phyloP scores from a whole-genome alignment of 176 grass and related monocot genomes.

The Eremochloa ophiuroides region DNA sequence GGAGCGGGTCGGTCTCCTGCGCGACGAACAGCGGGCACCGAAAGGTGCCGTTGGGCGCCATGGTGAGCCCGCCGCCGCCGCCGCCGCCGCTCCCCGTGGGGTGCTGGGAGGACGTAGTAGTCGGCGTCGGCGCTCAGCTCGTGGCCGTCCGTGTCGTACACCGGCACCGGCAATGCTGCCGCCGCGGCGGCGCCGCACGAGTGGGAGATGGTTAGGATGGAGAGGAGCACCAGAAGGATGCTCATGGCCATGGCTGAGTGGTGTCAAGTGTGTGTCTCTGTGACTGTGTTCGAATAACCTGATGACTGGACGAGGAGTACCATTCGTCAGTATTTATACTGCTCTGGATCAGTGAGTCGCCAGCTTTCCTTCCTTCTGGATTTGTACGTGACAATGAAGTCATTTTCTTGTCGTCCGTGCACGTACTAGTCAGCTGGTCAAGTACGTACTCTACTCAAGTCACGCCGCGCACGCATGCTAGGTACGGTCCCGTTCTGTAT shows the following conservation, averaged over 20 bases:
- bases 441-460: background rate
- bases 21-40: constrained; percentile 54
- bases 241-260: background rate
- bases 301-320: background rate
- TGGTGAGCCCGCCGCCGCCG: constrained; percentile 43
- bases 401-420: background rate
- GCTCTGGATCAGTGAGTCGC: background rate
- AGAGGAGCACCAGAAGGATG: background rate
- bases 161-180: background rate
- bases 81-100: background rate
- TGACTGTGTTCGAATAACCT: background rate
- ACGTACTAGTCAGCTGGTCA: background rate
- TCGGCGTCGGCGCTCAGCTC: constrained; percentile 18
- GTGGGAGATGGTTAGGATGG: constrained; percentile 4
- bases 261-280: background rate
- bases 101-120: constrained; percentile 50
- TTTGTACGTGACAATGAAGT: constrained; percentile 1
- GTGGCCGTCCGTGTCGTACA: constrained; percentile 39
- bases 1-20: constrained; percentile 31
- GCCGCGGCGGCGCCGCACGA: constrained; percentile 6
- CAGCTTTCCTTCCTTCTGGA: background rate
- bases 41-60: constrained; percentile 2
- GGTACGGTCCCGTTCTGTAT: background rate
- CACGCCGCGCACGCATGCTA: background rate
- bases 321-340: constrained; percentile 16